Evolutionary conservation across 352 stramenopile genomes (phyloP).

Genomic region (Pythium aquatile): DNA sequence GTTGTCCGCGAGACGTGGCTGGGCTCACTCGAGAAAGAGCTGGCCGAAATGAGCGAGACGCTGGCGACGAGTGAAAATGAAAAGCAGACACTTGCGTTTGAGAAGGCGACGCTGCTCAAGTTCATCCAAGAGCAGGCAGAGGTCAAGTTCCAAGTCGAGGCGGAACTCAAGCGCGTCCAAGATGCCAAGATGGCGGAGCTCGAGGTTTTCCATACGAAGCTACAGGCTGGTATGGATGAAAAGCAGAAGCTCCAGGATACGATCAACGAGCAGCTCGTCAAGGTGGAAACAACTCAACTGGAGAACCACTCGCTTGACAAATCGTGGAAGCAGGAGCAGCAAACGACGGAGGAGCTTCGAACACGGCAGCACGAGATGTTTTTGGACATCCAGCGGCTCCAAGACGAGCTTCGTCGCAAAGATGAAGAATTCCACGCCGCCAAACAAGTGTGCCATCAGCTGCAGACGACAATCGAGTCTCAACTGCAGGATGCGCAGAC

Average conservation of each 20-base stretch:
- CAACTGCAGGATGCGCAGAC: constrained; percentile 30
- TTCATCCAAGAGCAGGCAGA: constrained; percentile 78
- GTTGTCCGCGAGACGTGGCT: constrained; percentile 52
- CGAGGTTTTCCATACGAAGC: constrained; percentile 31
- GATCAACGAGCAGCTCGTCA: constrained; percentile 31
- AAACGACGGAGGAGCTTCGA: constrained; percentile 32
- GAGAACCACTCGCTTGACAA: constrained; percentile 31
- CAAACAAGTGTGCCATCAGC: constrained; percentile 46
- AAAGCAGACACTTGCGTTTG: constrained; percentile 54
- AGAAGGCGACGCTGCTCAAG: constrained; percentile 72
- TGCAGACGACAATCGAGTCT: constrained; percentile 46
- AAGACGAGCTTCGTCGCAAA: constrained; percentile 29
- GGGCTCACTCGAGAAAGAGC: constrained; percentile 57
- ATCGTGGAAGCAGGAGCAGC: constrained; percentile 37
- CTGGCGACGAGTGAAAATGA: constrained; percentile 40
- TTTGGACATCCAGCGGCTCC: constrained; percentile 35
- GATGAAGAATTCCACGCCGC: constrained; percentile 58
- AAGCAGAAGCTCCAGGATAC: constrained; percentile 37
- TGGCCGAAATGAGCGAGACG: constrained; percentile 40
- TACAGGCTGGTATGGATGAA: constrained; percentile 46
- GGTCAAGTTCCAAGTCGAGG: constrained; percentile 61
- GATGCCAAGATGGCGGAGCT: constrained; percentile 38
- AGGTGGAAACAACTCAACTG: constrained; percentile 32
- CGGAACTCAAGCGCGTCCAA: constrained; percentile 47
- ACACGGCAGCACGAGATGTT: constrained; percentile 35